Evolutionary conservation across 2,329 filamentous ascomycete species (phyloP).

Genomic region (Colletotrichum phormii): DNA sequence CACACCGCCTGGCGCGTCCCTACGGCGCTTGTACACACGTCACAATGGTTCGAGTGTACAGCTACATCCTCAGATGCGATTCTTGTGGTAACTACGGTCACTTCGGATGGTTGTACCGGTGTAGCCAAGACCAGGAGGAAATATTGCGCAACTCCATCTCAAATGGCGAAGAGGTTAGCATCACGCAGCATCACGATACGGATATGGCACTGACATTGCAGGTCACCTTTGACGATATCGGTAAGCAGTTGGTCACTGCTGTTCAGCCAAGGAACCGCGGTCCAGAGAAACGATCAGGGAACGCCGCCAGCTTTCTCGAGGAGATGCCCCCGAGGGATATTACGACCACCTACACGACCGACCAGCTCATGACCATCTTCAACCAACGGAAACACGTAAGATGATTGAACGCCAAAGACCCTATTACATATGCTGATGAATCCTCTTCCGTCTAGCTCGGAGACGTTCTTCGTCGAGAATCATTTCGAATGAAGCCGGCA

Average conservation of each 20-base stretch:
- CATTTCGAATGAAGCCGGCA: slow-evolving; percentile 9
- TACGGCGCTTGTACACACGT: slow-evolving; percentile 70
- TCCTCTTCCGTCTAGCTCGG: background rate
- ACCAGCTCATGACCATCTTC: slow-evolving; percentile 61
- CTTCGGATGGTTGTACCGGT: slow-evolving; percentile 80
- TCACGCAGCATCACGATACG: slow-evolving; percentile 29
- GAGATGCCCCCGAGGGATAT: slow-evolving; percentile 57
- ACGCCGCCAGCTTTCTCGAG: slow-evolving; percentile 54
- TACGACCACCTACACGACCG: slow-evolving; percentile 54
- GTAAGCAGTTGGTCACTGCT: slow-evolving; percentile 44
- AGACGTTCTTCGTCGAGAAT: slow-evolving; percentile 26
- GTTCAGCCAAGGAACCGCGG: slow-evolving; percentile 52
- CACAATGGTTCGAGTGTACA: slow-evolving; percentile 75
- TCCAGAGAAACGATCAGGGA: slow-evolving; percentile 54
- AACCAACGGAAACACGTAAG: slow-evolving; percentile 61
- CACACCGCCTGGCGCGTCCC: slow-evolving; percentile 1
- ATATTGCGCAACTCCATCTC: slow-evolving; percentile 46
- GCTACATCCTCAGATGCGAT: slow-evolving; percentile 63
- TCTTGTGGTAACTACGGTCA: slow-evolving; percentile 66
- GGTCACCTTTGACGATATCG: slow-evolving; percentile 51
- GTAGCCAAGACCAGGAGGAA: slow-evolving; percentile 71
- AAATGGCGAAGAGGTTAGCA: slow-evolving; percentile 44
- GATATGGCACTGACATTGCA: slow-evolving; percentile 36
- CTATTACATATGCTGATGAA: background rate
- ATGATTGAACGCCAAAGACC: too few species aligned